These are phyloP conservation scores for Hygrocybe coccinea DNA, from an alignment of 768 basidiomycete genomes.

Conservation along the genomic window DNA sequence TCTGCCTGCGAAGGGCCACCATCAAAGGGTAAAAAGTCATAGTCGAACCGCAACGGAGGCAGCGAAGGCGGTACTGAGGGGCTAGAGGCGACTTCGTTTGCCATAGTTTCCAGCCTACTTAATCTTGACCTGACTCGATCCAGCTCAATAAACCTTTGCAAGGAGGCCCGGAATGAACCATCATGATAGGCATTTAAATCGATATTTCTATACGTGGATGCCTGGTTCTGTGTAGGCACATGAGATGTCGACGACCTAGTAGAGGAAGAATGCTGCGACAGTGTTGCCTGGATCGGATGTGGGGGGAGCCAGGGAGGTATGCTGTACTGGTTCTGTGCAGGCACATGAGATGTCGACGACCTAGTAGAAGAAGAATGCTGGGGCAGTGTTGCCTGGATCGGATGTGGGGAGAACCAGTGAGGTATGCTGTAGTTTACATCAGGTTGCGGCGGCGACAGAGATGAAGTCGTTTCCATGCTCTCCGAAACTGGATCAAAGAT, in stretches of 20 bases:
- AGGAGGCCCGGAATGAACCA: slow-evolving; percentile 47
- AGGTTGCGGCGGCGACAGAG: neutral
- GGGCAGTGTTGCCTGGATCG: neutral
- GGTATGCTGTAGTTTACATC: neutral
- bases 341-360: neutral
- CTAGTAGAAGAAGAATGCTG: neutral
- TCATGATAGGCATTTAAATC: slow-evolving; percentile 38
- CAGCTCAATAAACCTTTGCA: slow-evolving; percentile 31
- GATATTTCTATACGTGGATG: slow-evolving; percentile 12
- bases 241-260: neutral
- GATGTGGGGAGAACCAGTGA: neutral
- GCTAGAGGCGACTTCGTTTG: slow-evolving; percentile 11
- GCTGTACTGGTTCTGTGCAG: too few species aligned
- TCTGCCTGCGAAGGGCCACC: neutral
- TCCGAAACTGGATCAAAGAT: neutral
- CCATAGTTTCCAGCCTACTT: slow-evolving; percentile 10
- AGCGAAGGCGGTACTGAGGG: slow-evolving; percentile 9
- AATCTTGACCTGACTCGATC: slow-evolving; percentile 12
- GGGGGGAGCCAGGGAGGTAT: neutral
- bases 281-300: neutral
- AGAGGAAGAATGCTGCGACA: neutral
- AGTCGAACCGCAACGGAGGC: slow-evolving; percentile 7
- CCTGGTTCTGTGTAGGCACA: neutral
- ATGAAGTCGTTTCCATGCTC: neutral
- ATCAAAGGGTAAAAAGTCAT: neutral